phyloP scores from a whole-genome alignment of 2,329 filamentous ascomycete species.

The Neoascochyta sp. region DNA sequence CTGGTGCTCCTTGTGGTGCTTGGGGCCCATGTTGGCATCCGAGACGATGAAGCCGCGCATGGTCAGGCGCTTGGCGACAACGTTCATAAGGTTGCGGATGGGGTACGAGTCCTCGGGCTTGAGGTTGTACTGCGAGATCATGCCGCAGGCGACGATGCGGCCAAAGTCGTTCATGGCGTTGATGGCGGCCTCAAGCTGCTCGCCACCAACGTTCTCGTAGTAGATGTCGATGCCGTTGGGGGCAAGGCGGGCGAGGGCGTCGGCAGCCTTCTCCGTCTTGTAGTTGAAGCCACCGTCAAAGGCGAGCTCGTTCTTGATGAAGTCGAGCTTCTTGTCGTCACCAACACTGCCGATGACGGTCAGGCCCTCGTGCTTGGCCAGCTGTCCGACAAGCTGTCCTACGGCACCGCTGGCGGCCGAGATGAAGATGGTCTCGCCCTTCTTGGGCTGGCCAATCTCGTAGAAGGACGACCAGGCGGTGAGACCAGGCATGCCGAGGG shows the following conservation, averaged over 20 bases:
- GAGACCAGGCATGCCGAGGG: conserved; percentile 74
- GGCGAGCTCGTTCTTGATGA: conserved; percentile 63
- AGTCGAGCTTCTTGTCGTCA: conserved; percentile 74
- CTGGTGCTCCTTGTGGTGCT: conserved; percentile 68
- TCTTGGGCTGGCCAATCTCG: conserved; percentile 69
- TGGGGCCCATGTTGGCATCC: conserved; percentile 62
- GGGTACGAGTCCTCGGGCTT: conserved; percentile 57
- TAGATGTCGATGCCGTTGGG: conserved; percentile 79
- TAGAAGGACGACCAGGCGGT: conserved; percentile 73
- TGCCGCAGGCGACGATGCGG: conserved; percentile 58
- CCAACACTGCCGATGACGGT: conserved; percentile 78
- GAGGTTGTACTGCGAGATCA: conserved; percentile 77
- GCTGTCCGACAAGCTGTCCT: conserved; percentile 76
- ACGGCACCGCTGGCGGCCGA: conserved; percentile 77
- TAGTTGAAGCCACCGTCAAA: conserved; percentile 83
- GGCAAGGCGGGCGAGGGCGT: conserved; percentile 66
- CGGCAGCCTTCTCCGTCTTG: conserved; percentile 70
- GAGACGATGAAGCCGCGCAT: conserved; percentile 74
- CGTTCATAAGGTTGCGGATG: conserved; percentile 60
- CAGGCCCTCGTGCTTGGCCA: conserved; percentile 77
- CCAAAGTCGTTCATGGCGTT: conserved; percentile 62
- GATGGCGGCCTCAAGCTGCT: conserved; percentile 67
- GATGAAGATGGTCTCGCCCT: conserved; percentile 78
- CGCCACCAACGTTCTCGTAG: conserved; percentile 76
- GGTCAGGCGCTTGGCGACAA: conserved; percentile 66